Conservation (phyloP, 2,329 filamentous ascomycete species). For the Stachybotrys elegans region DNA sequence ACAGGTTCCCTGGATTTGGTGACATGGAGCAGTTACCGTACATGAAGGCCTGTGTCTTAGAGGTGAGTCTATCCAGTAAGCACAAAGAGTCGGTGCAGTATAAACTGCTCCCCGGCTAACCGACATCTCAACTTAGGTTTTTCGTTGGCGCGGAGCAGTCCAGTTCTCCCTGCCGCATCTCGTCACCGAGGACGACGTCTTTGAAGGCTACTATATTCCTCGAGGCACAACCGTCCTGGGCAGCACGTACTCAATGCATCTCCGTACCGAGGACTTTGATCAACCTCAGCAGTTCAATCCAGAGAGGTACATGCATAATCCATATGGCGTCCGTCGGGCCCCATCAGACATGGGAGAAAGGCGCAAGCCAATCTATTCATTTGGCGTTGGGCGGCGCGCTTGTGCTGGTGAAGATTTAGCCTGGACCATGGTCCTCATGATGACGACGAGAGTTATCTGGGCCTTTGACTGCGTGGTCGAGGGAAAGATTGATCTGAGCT, state of each 20-base stretch:
- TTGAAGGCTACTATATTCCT: conserved; percentile 1
- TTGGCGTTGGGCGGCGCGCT: neutral
- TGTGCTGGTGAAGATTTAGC: conserved; percentile 3
- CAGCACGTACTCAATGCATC: conserved; percentile 1
- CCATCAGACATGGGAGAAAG: neutral
- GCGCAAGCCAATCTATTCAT: neutral
- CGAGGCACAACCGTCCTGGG: neutral
- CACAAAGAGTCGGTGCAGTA: neutral
- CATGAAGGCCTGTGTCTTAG: neutral
- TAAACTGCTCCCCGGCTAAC: neutral
- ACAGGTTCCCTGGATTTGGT: neutral
- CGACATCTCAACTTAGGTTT: neutral
- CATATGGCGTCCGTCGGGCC: neutral
- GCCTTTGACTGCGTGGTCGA: neutral
- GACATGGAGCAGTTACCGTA: neutral
- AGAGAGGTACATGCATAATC: conserved; percentile 1
- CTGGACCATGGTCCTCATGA: neutral
- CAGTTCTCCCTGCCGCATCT: neutral
- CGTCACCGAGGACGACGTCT: conserved; percentile 1
- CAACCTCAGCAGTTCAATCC: neutral
- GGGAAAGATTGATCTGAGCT: neutral
- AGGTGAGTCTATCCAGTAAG: neutral
- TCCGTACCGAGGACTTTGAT: neutral
- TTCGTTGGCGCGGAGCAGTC: conserved; percentile 1
- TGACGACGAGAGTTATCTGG: neutral